Evolutionary conservation across 2,329 filamentous ascomycete species (phyloP), one percentile per base, ranked within the genome.

Genomic region (Fusarium illudens): DNA sequence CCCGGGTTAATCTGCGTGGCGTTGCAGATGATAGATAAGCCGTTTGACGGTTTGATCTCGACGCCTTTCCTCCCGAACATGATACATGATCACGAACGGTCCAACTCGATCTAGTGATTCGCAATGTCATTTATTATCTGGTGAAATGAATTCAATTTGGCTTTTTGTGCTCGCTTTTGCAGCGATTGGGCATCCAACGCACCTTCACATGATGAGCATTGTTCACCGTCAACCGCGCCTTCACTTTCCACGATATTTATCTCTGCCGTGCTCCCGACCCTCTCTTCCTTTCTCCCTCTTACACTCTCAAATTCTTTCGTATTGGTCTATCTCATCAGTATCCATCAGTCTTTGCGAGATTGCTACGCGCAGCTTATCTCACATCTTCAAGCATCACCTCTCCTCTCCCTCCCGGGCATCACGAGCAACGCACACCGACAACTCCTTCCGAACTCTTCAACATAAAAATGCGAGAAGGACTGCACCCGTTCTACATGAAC

Each of bases 31-130:
- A 10, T 44, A 7, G 13, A 25, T 8, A 25, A 4, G 84, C 79
- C 0, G 79, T 79, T 48, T 74, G 69, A 8, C 79, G 0, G 79
- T 79, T 48, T 74, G 69, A 8, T 76, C 77, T 55, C 80, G 76
- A 0, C 78, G 78, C 22, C 75, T 71, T 58, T 79, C 78, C 34
- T 85, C 82, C 84, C 83, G 84, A 0, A 81, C 77, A 62, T 85
- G 84, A n/a, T n/a, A n/a, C n/a, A n/a, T n/a, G 54, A 85, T 13
- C 22, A 44, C 20, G 20, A n/a, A 7, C 9, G 4, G 13, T 7
- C n/a, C 20, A 44, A 11, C 39, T 25, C 13, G 9, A 25, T n/a
- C n/a, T 1, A 0, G 25, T 22, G 2, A 42, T 22, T 8, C 13
- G 2, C 7, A 9, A 42, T 15, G 12, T 7, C 8, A 39, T 39